phyloP scores from a whole-genome alignment of 2,329 filamentous ascomycete species.

The Escovopsis sp. region DNA sequence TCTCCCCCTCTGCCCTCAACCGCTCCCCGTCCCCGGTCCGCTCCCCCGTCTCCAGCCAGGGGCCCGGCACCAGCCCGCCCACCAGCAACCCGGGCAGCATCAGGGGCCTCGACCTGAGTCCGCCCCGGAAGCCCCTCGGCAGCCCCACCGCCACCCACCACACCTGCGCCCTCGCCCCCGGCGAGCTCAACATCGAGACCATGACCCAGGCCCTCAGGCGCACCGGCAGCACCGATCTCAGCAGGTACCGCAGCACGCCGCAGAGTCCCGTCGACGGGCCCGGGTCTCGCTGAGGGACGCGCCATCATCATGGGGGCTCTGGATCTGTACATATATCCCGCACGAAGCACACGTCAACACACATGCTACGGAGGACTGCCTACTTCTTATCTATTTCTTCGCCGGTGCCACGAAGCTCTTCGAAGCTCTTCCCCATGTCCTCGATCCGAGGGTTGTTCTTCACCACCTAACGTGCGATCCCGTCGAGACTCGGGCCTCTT shows the following conservation, averaged over 20 bases:
- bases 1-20: conserved; percentile 36
- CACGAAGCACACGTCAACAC: not conserved
- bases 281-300: conserved; percentile 13
- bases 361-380: not conserved
- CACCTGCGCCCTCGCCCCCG: conserved; percentile 25
- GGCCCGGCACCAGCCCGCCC: conserved; percentile 53
- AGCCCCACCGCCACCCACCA: conserved; percentile 46
- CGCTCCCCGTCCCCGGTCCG: conserved; percentile 69
- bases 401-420: no score
- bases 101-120: conserved; percentile 59
- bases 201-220: conserved; percentile 81
- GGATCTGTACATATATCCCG: not conserved
- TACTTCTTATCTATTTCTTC: not conserved
- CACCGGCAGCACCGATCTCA: conserved; percentile 71
- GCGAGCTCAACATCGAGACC: conserved; percentile 78
- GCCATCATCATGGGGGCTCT: no score
- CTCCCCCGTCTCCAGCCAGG: conserved; percentile 62
- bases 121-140: conserved; percentile 41
- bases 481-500: conserved; percentile 8
- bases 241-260: conserved; percentile 38
- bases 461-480: conserved; percentile 7
- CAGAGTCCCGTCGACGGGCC: conserved; percentile 39
- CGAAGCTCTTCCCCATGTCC: not conserved
- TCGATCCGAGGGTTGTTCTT: not conserved
- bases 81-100: conserved; percentile 62